These are phyloP conservation scores for Ganoderma meredithae DNA, from an alignment of 1,284 basidiomycete genomes.

Conservation along the genomic window DNA sequence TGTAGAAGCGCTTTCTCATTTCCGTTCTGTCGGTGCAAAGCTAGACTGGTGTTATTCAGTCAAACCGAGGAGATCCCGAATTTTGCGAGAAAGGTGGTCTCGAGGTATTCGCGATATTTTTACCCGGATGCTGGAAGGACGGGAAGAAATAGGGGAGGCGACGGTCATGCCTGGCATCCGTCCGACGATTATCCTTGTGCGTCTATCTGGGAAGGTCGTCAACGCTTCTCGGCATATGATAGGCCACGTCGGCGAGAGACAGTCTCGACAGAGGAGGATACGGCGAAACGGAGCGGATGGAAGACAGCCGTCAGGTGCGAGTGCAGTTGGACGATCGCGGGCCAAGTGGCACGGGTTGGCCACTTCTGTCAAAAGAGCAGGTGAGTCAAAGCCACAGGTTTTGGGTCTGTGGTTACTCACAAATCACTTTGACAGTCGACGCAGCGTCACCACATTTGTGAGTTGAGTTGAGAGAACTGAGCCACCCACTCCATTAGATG, in stretches of 20 bases:
- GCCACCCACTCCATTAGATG: background rate
- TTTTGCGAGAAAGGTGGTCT: slow-evolving; percentile 19
- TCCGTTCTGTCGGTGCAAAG: slow-evolving; percentile 9
- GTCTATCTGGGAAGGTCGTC: background rate
- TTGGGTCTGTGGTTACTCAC: slow-evolving; percentile 15
- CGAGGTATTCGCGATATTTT: slow-evolving; percentile 19
- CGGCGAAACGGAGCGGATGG: slow-evolving; percentile 9
- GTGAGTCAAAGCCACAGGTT: background rate
- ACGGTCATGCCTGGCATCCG: slow-evolving; percentile 6
- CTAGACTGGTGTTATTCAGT: slow-evolving; percentile 17
- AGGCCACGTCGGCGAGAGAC: slow-evolving; percentile 4
- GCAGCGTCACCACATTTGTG: background rate
- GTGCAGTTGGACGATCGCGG: background rate
- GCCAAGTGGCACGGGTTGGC: background rate
- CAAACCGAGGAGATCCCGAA: slow-evolving; percentile 27
- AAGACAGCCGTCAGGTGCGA: background rate
- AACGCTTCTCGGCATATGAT: slow-evolving; percentile 6
- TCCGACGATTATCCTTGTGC: slow-evolving; percentile 24
- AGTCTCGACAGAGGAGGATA: background rate
- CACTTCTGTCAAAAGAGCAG: slow-evolving; percentile 11
- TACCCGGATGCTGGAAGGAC: slow-evolving; percentile 14
- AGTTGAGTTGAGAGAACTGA: background rate
- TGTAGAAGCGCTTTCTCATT: slow-evolving; percentile 1
- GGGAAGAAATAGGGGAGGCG: background rate
- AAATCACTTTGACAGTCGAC: background rate